A percentile compares a stretch with the other conserved stretches of the same genome.
phyloP scores from a whole-genome alignment of 2,329 filamentous ascomycete genomes.

The Nothomitra cinnamomea region DNA sequence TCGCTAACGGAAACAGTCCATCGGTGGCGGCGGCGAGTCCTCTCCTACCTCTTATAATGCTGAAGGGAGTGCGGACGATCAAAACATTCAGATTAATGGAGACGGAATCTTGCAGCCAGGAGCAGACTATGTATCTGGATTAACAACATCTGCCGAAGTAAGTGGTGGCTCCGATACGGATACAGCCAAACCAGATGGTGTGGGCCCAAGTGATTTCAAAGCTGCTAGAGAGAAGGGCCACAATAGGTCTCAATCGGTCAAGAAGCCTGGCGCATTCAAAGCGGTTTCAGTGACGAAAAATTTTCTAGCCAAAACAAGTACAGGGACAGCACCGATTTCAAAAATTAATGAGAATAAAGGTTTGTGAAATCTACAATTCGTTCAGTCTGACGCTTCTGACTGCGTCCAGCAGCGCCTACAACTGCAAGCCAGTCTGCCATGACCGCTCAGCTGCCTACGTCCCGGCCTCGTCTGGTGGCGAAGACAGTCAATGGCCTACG shows the following conservation, averaged over 20 bases:
- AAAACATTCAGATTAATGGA: neutral
- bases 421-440: conserved; percentile 25
- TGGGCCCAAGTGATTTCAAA: conserved; percentile 36
- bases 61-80: neutral
- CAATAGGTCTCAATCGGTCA: conserved; percentile 40
- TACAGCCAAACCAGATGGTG: conserved; percentile 39
- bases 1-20: neutral
- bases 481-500: conserved; percentile 49
- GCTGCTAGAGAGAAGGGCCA: conserved; percentile 41
- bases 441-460: conserved; percentile 18
- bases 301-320: conserved; percentile 56
- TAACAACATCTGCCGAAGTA: conserved; percentile 31
- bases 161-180: conserved; percentile 67
- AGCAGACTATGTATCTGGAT: neutral
- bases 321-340: conserved; percentile 29
- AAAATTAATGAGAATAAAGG: conserved; percentile 37
- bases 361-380: conserved; percentile 15
- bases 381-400: neutral
- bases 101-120: neutral
- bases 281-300: conserved; percentile 73
- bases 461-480: conserved; percentile 56
- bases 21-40: neutral
- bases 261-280: conserved; percentile 68
- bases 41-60: neutral
- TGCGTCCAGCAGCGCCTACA: neutral